phyloP scores from a whole-genome alignment of 1,284 basidiomycete species.

The Fistulina hepatica region DNA sequence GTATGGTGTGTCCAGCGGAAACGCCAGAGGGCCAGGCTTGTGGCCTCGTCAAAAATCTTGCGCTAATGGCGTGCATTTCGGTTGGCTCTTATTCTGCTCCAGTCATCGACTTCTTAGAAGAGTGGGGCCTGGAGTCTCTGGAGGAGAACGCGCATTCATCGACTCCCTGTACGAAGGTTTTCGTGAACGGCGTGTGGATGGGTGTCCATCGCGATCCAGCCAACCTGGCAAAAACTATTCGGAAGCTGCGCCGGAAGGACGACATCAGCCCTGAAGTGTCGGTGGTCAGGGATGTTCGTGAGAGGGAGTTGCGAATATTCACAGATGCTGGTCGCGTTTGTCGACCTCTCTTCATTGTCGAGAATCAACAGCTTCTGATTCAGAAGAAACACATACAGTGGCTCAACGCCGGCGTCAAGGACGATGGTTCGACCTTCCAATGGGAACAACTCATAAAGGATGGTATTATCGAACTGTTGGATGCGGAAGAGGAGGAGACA shows the following conservation, averaged over 20 bases:
- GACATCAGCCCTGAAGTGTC: slow-evolving; percentile 96
- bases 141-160: slow-evolving; percentile 84
- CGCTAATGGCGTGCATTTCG: slow-evolving; percentile 96
- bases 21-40: slow-evolving; percentile 99
- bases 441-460: slow-evolving; percentile 83
- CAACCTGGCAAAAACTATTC: slow-evolving; percentile 86
- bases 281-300: slow-evolving; percentile 94
- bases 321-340: slow-evolving; percentile 96
- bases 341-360: slow-evolving; percentile 95
- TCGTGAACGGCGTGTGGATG: slow-evolving; percentile 99
- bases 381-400: slow-evolving; percentile 80
- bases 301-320: slow-evolving; percentile 88
- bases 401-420: slow-evolving; percentile 47
- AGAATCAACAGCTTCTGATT: slow-evolving; percentile 76
- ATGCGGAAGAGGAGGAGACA: slow-evolving; percentile 99
- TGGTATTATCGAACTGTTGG: slow-evolving; percentile 90
- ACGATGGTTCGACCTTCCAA: slow-evolving; percentile 54
- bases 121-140: slow-evolving; percentile 91
- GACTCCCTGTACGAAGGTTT: slow-evolving; percentile 83
- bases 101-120: slow-evolving; percentile 97
- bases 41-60: slow-evolving; percentile 97
- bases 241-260: slow-evolving; percentile 86
- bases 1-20: slow-evolving; percentile 99
- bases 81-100: slow-evolving; percentile 95
- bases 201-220: slow-evolving; percentile 96